Base-by-base conservation (phyloP, 176 grass and related monocot genomes). In the Chloris gayana region DNA sequence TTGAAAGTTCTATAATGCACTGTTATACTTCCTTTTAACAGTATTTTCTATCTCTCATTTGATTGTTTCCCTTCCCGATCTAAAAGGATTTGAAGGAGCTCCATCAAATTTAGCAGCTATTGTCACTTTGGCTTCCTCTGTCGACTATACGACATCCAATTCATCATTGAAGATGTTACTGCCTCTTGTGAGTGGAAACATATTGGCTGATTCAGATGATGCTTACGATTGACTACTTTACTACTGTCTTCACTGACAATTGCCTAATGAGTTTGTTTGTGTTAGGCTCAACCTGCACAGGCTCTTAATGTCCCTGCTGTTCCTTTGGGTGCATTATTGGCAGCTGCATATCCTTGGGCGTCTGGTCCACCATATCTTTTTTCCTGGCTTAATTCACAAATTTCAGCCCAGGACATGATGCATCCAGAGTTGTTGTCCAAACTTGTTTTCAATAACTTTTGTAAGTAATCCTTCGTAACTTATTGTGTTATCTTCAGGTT, bases 351-450 rank as follows among this genome's bases (percentile, higher is more conserved):
- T 87, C 87, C 93, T 3, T 92, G 89, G 79, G 79, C 93, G 67
- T 88, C 90, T 78, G 71, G 76, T 53, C 82, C 93, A 34, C 87
- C 87, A 3, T 88, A 92, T 73, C 47, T 92, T 53, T 82, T 96
- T 89, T 86, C 93, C 24, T 96, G 93, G 93, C 90, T 96, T 77
- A 96, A 92, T 86, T 38, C 38, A 67, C 93, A 92, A 89, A 96
- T 92, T 79, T 88, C 90, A 79, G 87, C 87, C 37, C 93, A 92
- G 69, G 80, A 96, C 61, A 96, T 96, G 93, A 92, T 92, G 93
- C 93, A 96, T 56, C 87, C 90, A 0, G 90, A 92, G 65, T 54
- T 90, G 71, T 86, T 90, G 51, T 88, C 87, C 71, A 96, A 96
- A 31, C 93, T 96, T 65, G 80, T 92, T 64, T 92, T 90, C 47